phyloP scores from a whole-genome alignment of 441 rosid species.

The Syzygium malaccense region DNA sequence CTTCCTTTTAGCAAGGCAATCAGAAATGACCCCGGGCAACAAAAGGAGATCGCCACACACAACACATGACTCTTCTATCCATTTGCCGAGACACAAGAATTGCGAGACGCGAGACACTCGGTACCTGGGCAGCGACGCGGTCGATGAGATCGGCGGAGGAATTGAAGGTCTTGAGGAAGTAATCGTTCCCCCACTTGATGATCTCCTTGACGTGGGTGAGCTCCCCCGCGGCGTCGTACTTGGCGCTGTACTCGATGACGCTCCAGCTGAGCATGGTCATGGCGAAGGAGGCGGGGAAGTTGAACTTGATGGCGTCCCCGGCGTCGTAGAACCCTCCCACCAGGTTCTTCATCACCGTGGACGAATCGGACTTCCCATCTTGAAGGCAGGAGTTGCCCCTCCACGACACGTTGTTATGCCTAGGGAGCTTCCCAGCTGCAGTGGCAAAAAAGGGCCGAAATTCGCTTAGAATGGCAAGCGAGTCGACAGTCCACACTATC shows the following conservation, averaged over 20 bases:
- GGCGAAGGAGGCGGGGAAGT: constrained; percentile 72
- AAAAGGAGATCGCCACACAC: background rate
- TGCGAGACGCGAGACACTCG: background rate
- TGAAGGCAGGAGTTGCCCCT: constrained; percentile 60
- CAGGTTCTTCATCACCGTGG: constrained; percentile 42
- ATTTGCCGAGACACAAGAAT: background rate
- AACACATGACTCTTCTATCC: background rate
- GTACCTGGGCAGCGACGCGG: constrained; percentile 61
- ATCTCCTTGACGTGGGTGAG: constrained; percentile 27
- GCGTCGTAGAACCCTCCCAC: constrained; percentile 88
- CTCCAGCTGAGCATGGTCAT: constrained; percentile 98
- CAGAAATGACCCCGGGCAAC: background rate
- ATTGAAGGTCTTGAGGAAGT: constrained; percentile 45
- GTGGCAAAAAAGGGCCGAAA: background rate
- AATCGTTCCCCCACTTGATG: constrained; percentile 20
- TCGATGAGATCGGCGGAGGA: constrained; percentile 50
- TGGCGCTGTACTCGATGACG: constrained; percentile 88
- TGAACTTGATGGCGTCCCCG: constrained; percentile 89
- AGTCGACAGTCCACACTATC: background rate
- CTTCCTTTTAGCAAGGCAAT: background rate
- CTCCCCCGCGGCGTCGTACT: constrained; percentile 87
- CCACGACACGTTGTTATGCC: constrained; percentile 78
- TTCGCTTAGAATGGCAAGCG: background rate
- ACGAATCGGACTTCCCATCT: constrained; percentile 55
- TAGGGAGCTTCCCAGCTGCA: constrained; percentile 80